Evolutionary conservation across 2,329 filamentous ascomycete genomes (phyloP).

Genomic region (Paraphaeosphaeria sporulosa): DNA sequence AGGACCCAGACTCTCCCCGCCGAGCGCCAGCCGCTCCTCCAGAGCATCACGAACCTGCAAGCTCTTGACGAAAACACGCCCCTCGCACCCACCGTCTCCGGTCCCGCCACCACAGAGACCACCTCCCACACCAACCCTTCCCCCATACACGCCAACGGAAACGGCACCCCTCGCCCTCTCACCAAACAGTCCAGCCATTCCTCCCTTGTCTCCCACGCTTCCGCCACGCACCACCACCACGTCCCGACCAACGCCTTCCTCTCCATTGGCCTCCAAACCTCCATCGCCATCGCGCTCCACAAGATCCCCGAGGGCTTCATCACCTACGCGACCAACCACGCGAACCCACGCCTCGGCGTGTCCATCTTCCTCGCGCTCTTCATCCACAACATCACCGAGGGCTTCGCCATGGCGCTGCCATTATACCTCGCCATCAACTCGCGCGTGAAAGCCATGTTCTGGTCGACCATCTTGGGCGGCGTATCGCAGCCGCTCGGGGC

Average conservation of each 20-base stretch:
- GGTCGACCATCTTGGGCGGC: slow-evolving; percentile 84
- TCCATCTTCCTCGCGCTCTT: slow-evolving; percentile 95
- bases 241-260: slow-evolving; percentile 93
- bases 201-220: slow-evolving; percentile 28
- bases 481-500: slow-evolving; percentile 88
- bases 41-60: slow-evolving; percentile 28
- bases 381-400: slow-evolving; percentile 98
- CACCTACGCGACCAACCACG: slow-evolving; percentile 97
- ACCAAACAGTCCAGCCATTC: slow-evolving; percentile 24
- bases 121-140: slow-evolving; percentile 25
- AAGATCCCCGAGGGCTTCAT: slow-evolving; percentile 90
- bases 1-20: slow-evolving; percentile 35
- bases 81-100: slow-evolving; percentile 32
- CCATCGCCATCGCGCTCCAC: slow-evolving; percentile 92
- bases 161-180: slow-evolving; percentile 10
- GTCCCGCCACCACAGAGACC: slow-evolving; percentile 34
- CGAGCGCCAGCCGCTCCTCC: slow-evolving; percentile 41
- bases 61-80: slow-evolving; percentile 38
- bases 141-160: slow-evolving; percentile 17
- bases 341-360: slow-evolving; percentile 85
- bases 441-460: slow-evolving; percentile 81
- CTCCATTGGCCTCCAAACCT: slow-evolving; percentile 94
- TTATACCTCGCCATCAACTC: slow-evolving; percentile 89
- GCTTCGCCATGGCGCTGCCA: slow-evolving; percentile 91
- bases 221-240: slow-evolving; percentile 75